Conservation (phyloP, 495 filamentous ascomycete genomes). For the Hyaloscypha finlandica region DNA sequence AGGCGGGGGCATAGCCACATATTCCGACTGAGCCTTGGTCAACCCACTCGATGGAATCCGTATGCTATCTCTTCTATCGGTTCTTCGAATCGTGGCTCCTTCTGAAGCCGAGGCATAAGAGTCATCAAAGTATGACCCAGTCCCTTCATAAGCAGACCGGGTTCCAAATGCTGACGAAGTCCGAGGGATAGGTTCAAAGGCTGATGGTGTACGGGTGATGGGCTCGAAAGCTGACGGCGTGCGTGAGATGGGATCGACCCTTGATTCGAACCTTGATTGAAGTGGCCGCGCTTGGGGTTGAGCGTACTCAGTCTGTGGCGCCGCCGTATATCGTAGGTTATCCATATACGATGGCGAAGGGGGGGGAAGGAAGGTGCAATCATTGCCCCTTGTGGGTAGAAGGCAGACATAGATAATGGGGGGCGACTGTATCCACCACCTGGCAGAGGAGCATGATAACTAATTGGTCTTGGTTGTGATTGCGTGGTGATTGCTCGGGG, state of each 20-base stretch:
- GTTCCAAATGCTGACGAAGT: slow-evolving; percentile 26
- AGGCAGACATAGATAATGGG: slow-evolving; percentile 26
- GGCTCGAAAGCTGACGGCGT: slow-evolving; percentile 17
- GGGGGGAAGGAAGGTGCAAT: slow-evolving; percentile 24
- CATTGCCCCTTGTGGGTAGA: slow-evolving; percentile 1
- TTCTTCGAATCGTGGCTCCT: not conserved
- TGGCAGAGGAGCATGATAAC: slow-evolving; percentile 19
- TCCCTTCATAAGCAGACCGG: slow-evolving; percentile 2
- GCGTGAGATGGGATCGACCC: slow-evolving; percentile 16
- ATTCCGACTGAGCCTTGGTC: slow-evolving; percentile 18
- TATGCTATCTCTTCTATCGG: slow-evolving; percentile 22
- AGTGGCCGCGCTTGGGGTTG: slow-evolving; percentile 1
- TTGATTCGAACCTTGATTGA: slow-evolving; percentile 5
- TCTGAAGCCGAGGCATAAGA: slow-evolving; percentile 26
- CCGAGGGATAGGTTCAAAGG: slow-evolving; percentile 19
- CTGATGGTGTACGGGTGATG: not conserved
- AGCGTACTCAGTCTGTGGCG: slow-evolving; percentile 7
- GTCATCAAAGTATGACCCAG: slow-evolving; percentile 24
- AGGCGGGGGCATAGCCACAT: slow-evolving; percentile 24
- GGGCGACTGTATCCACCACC: slow-evolving; percentile 16
- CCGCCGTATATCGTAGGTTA: slow-evolving; percentile 4
- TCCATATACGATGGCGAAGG: slow-evolving; percentile 14
- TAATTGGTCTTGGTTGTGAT: slow-evolving; percentile 22
- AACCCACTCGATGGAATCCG: slow-evolving; percentile 12
- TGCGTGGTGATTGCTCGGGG: slow-evolving; percentile 24